Conservation (phyloP, 768 basidiomycete species). For the Psilocybe subaeruginosa region DNA sequence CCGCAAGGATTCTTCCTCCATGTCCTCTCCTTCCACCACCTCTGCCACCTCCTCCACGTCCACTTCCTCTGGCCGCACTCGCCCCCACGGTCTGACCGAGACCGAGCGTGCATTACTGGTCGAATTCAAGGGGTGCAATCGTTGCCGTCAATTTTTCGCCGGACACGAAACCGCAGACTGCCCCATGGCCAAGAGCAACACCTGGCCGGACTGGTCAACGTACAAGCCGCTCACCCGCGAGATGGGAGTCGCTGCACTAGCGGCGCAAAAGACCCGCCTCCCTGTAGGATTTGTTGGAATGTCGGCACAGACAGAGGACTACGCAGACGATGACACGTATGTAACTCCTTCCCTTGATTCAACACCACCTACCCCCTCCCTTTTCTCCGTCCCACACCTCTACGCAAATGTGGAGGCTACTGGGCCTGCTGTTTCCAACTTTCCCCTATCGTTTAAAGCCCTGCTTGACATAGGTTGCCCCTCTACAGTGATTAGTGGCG, state of each 20-base stretch:
- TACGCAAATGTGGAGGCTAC: neutral
- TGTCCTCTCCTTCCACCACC: too few species aligned
- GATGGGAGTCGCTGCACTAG: too few species aligned
- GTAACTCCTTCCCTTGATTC: neutral
- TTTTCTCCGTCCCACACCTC: slow-evolving; percentile 2
- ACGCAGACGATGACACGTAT: neutral
- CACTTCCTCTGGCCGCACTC: slow-evolving; percentile 9
- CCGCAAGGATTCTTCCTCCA: too few species aligned
- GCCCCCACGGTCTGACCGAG: slow-evolving; percentile 7
- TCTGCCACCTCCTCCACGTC: neutral
- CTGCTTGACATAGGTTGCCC: slow-evolving; percentile 24
- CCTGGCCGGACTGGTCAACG: slow-evolving; percentile 6
- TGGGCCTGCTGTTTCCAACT: neutral
- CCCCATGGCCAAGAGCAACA: neutral
- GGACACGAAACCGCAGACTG: slow-evolving; percentile 13
- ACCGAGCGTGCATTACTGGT: slow-evolving; percentile 13
- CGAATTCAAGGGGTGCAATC: too few species aligned
- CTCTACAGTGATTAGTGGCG: slow-evolving; percentile 23
- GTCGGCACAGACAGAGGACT: neutral
- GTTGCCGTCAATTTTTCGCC: slow-evolving; percentile 13
- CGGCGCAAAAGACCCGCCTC: neutral
- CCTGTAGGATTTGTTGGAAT: neutral
- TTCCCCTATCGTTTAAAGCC: neutral
- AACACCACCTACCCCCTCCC: neutral
- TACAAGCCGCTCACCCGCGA: slow-evolving; percentile 11